Conservation (phyloP, 306 rosid genomes). For the Vigna reflexopilosa region DNA sequence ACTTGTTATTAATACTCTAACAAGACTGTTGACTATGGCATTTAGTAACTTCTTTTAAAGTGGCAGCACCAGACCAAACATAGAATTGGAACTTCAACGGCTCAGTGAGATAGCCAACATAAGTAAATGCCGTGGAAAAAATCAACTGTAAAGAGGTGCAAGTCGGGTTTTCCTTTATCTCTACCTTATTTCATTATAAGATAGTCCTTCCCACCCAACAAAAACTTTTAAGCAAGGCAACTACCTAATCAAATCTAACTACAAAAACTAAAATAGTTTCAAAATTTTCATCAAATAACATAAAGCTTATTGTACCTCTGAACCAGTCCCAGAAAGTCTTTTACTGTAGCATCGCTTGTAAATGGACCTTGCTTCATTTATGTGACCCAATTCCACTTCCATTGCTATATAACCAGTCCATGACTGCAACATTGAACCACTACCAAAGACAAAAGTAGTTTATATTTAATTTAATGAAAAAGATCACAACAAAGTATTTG, state of each 20-base stretch:
- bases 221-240: neutral
- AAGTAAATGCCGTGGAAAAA: too few relatives aligned
- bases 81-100: neutral
- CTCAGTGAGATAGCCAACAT: neutral
- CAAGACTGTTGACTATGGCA: neutral
- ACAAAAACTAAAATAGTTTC: neutral
- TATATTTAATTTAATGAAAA: slow-evolving; percentile 19
- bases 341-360: slow-evolving; percentile 90
- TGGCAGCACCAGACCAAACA: neutral
- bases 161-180: slow-evolving; percentile 14
- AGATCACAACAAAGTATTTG: slow-evolving; percentile 22
- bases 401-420: slow-evolving; percentile 83
- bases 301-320: slow-evolving; percentile 69
- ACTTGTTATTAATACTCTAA: neutral
- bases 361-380: slow-evolving; percentile 80
- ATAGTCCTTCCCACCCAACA: slow-evolving; percentile 20
- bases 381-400: slow-evolving; percentile 79
- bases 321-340: slow-evolving; percentile 77
- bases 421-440: slow-evolving; percentile 84
- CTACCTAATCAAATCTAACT: neutral
- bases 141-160: slow-evolving; percentile 10
- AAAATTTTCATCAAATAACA: slow-evolving; percentile 20
- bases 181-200: neutral
- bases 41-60: neutral
- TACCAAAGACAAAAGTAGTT: slow-evolving; percentile 38